These are phyloP conservation scores for Penstemon barbatus DNA, from an alignment of 257 asterid genomes.

Conservation along the genomic window DNA sequence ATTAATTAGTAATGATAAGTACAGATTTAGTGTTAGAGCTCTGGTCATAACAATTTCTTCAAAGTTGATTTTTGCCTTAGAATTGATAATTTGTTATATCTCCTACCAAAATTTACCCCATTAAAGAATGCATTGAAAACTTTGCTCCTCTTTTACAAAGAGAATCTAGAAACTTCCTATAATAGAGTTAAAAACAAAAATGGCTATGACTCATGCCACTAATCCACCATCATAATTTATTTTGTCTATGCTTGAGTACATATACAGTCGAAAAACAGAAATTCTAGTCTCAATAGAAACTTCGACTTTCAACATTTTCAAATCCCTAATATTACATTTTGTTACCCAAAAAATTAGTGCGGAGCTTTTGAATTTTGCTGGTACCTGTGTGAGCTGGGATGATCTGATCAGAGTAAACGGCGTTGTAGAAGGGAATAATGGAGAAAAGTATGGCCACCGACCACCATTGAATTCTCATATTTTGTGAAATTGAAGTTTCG, in stretches of 20 bases:
- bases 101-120: background rate
- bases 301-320: conserved; percentile 1
- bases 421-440: conserved; percentile 26
- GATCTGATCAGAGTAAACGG: conserved; percentile 44
- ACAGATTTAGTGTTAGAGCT: background rate
- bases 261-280: background rate
- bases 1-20: background rate
- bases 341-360: conserved; percentile 11
- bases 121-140: background rate
- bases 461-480: conserved; percentile 40
- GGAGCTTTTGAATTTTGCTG: background rate
- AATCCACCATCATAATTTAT: background rate
- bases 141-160: conserved; percentile 7
- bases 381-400: conserved; percentile 57
- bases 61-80: background rate
- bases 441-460: conserved; percentile 29
- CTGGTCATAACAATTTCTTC: background rate
- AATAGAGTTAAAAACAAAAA: conserved; percentile 8
- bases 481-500: conserved; percentile 24
- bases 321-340: background rate
- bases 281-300: conserved; percentile 10
- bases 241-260: background rate
- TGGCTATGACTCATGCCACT: conserved; percentile 1
- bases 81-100: background rate
- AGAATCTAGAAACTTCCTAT: conserved; percentile 14